These are phyloP conservation scores for Mortierella hygrophila DNA, from an alignment of 192 early-diverging fungal species.

Conservation along the genomic window DNA sequence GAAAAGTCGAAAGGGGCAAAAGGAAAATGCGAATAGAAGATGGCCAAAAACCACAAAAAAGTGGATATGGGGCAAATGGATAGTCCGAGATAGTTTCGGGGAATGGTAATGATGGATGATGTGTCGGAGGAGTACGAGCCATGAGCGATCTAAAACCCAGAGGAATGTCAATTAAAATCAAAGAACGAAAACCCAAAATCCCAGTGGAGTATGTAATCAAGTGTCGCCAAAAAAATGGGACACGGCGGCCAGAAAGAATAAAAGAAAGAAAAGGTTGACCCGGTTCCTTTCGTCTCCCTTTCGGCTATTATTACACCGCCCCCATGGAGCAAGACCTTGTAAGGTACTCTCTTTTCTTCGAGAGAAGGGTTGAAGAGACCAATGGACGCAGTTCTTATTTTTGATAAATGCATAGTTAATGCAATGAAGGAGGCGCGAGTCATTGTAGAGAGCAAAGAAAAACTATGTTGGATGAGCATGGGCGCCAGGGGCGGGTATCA, in stretches of 20 bases:
- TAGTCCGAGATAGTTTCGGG: background rate
- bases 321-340: background rate
- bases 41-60: background rate
- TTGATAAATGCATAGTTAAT: background rate
- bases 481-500: no score
- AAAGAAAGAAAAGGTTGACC: background rate
- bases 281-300: background rate
- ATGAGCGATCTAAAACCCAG: background rate
- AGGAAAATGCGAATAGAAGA: background rate
- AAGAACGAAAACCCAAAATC: no score
- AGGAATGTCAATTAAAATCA: background rate
- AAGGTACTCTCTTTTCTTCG: background rate
- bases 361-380: background rate
- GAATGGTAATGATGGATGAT: background rate
- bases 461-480: background rate
- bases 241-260: background rate
- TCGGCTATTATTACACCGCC: background rate
- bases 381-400: background rate
- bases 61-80: background rate
- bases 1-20: background rate
- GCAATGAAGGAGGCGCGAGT: background rate
- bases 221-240: background rate
- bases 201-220: constrained; percentile 3
- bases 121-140: background rate
- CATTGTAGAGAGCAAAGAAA: background rate